Evolutionary conservation across 352 stramenopile genomes (phyloP).

Genomic region (Peronospora farinosa): DNA sequence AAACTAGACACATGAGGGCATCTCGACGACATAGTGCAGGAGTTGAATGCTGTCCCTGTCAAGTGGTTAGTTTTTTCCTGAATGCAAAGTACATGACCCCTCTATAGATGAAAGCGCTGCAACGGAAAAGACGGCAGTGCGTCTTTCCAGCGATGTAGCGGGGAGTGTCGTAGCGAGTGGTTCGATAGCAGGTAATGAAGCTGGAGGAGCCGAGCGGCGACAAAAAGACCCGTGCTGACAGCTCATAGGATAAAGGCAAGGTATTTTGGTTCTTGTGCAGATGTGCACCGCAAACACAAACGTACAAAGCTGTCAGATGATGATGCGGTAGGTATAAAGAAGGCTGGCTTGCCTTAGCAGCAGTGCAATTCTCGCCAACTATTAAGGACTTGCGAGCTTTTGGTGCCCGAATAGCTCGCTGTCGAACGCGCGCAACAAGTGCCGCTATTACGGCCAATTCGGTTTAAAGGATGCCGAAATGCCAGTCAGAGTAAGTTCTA

Average conservation of each 20-base stretch:
- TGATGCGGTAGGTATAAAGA: slow-evolving; percentile 30
- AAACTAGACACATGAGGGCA: not conserved
- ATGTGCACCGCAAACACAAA: slow-evolving; percentile 58
- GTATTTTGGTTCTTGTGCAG: slow-evolving; percentile 13
- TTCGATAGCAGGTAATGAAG: slow-evolving; percentile 12
- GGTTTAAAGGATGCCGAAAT: not conserved
- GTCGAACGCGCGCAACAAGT: not conserved
- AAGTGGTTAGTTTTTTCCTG: slow-evolving; percentile 64
- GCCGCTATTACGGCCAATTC: not conserved
- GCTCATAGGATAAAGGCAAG: slow-evolving; percentile 42
- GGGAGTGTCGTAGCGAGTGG: slow-evolving; percentile 5
- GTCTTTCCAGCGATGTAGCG: slow-evolving; percentile 24
- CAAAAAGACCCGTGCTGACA: slow-evolving; percentile 41
- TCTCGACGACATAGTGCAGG: slow-evolving; percentile 41
- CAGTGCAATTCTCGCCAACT: no score
- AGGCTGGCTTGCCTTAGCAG: slow-evolving; percentile 21
- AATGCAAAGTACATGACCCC: slow-evolving; percentile 42
- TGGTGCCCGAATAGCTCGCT: not conserved
- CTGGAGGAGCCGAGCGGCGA: slow-evolving; percentile 26
- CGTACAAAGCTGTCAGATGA: slow-evolving; percentile 41
- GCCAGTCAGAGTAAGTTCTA: not conserved
- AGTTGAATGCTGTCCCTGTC: slow-evolving; percentile 60
- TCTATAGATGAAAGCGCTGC: slow-evolving; percentile 17
- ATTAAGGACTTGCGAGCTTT: no score
- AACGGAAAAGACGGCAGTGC: slow-evolving; percentile 16